Base-by-base conservation (phyloP, 768 basidiomycete species). In the Suillus weaverae region DNA sequence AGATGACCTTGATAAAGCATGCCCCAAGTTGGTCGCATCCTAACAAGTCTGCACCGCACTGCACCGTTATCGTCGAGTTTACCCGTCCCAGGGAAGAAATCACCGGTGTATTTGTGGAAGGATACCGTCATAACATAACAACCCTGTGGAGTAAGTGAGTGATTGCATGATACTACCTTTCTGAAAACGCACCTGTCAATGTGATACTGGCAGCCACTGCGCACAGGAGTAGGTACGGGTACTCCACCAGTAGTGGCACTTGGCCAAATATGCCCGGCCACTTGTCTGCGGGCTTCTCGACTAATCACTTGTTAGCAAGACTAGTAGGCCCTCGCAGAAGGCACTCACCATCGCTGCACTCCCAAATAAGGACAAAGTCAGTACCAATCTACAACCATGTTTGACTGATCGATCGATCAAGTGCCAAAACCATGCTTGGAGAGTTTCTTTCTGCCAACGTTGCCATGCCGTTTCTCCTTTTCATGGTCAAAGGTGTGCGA, bases 31-130 rank as follows among this genome's bases (percentile, higher is more conserved):
- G 26, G 26, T 26, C 26, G 26, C 26, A 26, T 26, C 26, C 26
- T 26, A 26, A 26, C 26, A 26, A 26, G 26, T 26, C 26, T 26
- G 26, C 26, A 26, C 26, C 26, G 26, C 26, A 26, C 26, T n/a
- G 83, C 82, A 16, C 94, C 93, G 66, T 94, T 94, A 78, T 99
- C 97, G 72, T 96, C 92, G 11, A 98, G 83, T 76, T 95, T 95
- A 16, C 97, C 97, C 0, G 97, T 99, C 0, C 96, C 95, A 0
- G 97, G 97, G 77, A 99, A 99, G 83, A 99, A 99, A 72, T 97
- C 94, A 62, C 94, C 95, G 1, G 92, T 95, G 81, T 97, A 99
- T 79, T 99, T 99, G 82, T 99, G 97, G 78, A 99, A 99, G 1
- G 96, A 98, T 16, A 97, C 94, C 0, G 97, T 99, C 86, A 98